phyloP scores from a whole-genome alignment of 345 rosid genomes.

The Salix caprea region DNA sequence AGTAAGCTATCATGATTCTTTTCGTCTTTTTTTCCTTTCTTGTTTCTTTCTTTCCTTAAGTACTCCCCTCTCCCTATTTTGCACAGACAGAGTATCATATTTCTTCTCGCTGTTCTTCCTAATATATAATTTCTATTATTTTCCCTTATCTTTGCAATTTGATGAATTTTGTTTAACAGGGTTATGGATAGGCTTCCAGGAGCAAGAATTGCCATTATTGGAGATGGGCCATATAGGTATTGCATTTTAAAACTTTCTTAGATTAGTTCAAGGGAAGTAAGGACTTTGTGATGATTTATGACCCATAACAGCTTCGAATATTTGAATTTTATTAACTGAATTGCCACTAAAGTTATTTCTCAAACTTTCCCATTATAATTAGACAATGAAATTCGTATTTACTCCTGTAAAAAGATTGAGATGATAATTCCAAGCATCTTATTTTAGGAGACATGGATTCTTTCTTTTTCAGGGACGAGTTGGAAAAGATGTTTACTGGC shows the following conservation, averaged over 20 bases:
- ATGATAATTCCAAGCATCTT: background rate
- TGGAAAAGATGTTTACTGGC: slow-evolving; percentile 72
- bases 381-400: background rate
- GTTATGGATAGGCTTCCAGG: slow-evolving; percentile 92
- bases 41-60: background rate
- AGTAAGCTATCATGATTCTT: background rate
- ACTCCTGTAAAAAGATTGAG: background rate
- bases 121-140: background rate
- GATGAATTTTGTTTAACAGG: slow-evolving; percentile 39
- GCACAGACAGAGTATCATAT: background rate
- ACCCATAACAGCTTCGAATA: background rate
- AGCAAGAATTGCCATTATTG: slow-evolving; percentile 82
- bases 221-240: slow-evolving; percentile 97
- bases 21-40: background rate
- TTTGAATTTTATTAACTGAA: background rate
- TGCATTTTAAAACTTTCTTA: background rate
- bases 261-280: background rate
- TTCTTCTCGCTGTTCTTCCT: background rate
- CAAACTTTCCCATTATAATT: background rate
- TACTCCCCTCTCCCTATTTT: background rate
- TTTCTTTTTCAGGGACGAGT: slow-evolving; percentile 59
- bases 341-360: background rate
- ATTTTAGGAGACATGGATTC: background rate
- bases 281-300: background rate
- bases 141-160: slow-evolving; percentile 1